These are phyloP conservation scores for Scytalidium lignicola DNA, from an alignment of 2,329 filamentous ascomycete species.

Conservation along the genomic window DNA sequence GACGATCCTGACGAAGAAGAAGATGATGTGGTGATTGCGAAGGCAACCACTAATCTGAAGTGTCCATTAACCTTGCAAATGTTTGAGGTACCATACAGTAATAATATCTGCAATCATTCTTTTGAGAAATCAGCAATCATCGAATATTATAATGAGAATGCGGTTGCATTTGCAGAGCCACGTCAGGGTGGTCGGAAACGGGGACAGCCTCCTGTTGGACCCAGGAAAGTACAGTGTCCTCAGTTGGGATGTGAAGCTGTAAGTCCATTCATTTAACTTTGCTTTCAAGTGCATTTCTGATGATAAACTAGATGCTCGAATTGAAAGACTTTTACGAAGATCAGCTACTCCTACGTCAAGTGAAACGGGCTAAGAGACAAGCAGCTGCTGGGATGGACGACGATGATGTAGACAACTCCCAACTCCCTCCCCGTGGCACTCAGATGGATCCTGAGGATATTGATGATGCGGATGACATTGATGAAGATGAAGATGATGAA, in stretches of 20 bases:
- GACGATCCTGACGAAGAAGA: conserved; percentile 48
- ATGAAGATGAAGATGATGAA: conserved; percentile 3
- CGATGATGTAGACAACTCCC: conserved; percentile 33
- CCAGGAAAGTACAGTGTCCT: conserved; percentile 50
- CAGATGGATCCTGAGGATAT: conserved; percentile 13
- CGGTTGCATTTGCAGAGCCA: conserved; percentile 4
- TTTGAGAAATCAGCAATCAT: conserved; percentile 64
- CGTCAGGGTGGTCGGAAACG: conserved; percentile 2
- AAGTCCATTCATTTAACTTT: conserved; percentile 15
- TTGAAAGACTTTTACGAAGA: conserved; percentile 52
- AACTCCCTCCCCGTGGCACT: conserved; percentile 15
- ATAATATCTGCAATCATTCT: conserved; percentile 62
- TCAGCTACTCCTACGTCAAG: conserved; percentile 49
- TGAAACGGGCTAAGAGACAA: conserved; percentile 47
- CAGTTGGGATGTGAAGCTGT: conserved; percentile 59
- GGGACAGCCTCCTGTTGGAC: background rate
- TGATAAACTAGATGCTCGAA: conserved; percentile 38
- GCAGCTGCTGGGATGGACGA: conserved; percentile 39
- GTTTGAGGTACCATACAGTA: conserved; percentile 63
- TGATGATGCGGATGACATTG: conserved; percentile 13
- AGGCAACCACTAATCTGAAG: conserved; percentile 58
- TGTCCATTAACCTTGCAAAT: conserved; percentile 64
- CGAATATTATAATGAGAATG: conserved; percentile 32
- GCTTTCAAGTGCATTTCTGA: background rate
- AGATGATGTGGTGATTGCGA: conserved; percentile 63